phyloP scores from a whole-genome alignment of 2,329 filamentous ascomycete genomes.

The Cercospora canescens region DNA sequence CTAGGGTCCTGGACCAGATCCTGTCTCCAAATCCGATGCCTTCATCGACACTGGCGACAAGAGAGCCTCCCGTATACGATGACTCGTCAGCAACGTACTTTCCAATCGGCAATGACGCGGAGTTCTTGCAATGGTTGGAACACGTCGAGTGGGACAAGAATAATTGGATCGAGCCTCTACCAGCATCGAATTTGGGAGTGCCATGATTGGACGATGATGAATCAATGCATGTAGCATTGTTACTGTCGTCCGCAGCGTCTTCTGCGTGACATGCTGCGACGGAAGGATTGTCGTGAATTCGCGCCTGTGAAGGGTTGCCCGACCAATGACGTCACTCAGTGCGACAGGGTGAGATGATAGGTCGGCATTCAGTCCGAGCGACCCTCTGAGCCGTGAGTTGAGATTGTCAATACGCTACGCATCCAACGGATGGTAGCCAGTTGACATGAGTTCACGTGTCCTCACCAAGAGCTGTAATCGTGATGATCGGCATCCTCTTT shows the following conservation, averaged over 20 bases:
- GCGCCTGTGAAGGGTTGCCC: background rate
- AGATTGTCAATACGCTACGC: background rate
- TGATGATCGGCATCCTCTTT: background rate
- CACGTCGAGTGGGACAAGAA: slow-evolving; percentile 36
- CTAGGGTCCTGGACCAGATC: slow-evolving; percentile 46
- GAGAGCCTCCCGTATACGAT: slow-evolving; percentile 24
- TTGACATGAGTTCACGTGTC: background rate
- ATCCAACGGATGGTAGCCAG: background rate
- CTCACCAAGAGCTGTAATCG: background rate
- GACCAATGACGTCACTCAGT: background rate
- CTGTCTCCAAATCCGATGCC: slow-evolving; percentile 33
- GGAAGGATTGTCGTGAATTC: background rate
- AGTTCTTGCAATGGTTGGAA: slow-evolving; percentile 48
- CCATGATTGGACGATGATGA: background rate
- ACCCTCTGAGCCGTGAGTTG: background rate
- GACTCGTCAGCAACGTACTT: slow-evolving; percentile 38
- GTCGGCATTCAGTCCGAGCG: background rate
- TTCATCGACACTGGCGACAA: slow-evolving; percentile 9
- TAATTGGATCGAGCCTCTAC: slow-evolving; percentile 11
- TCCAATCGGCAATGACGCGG: slow-evolving; percentile 41
- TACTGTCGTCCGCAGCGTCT: background rate
- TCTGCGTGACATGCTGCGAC: background rate
- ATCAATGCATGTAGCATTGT: background rate
- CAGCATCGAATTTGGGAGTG: background rate
- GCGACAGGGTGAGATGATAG: background rate